Conservation (phyloP, 495 filamentous ascomycete species). For the Arthonia radiata region DNA sequence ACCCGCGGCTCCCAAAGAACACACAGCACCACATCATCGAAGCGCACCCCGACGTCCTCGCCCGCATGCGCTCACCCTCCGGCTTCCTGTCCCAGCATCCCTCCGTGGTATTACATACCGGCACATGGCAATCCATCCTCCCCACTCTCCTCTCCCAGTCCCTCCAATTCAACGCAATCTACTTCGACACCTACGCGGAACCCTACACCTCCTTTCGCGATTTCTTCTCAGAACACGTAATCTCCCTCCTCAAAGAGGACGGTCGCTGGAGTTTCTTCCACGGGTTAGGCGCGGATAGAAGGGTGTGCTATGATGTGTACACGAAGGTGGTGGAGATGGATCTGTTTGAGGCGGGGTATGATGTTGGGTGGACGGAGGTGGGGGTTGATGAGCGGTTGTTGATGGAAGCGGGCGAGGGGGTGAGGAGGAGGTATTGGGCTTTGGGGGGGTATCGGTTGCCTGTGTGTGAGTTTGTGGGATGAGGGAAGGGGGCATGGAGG, state of each 20-base stretch:
- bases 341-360: constrained; percentile 70
- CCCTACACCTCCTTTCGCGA: constrained; percentile 59
- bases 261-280: constrained; percentile 87
- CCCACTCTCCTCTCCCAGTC: constrained; percentile 42
- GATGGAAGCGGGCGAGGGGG: constrained; percentile 58
- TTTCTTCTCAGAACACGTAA: constrained; percentile 75
- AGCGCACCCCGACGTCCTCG: constrained; percentile 63
- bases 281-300: constrained; percentile 75
- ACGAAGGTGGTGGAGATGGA: constrained; percentile 82
- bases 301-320: constrained; percentile 90
- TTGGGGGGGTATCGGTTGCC: constrained; percentile 51
- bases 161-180: constrained; percentile 61
- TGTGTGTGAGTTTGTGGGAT: constrained; percentile 19
- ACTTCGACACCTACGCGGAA: constrained; percentile 96
- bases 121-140: constrained; percentile 67
- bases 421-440: constrained; percentile 70
- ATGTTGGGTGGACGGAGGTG: constrained; percentile 64
- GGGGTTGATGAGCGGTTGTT: constrained; percentile 29
- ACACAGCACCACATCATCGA: constrained; percentile 67
- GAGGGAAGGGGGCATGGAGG: no score
- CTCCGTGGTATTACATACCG: constrained; percentile 39
- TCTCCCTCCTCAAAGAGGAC: constrained; percentile 44
- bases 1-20: no score
- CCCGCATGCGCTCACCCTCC: constrained; percentile 34
- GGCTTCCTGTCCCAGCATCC: constrained; percentile 43